Conservation (phyloP, 2,329 filamentous ascomycete genomes). For the Fusarium odoratissimum region DNA sequence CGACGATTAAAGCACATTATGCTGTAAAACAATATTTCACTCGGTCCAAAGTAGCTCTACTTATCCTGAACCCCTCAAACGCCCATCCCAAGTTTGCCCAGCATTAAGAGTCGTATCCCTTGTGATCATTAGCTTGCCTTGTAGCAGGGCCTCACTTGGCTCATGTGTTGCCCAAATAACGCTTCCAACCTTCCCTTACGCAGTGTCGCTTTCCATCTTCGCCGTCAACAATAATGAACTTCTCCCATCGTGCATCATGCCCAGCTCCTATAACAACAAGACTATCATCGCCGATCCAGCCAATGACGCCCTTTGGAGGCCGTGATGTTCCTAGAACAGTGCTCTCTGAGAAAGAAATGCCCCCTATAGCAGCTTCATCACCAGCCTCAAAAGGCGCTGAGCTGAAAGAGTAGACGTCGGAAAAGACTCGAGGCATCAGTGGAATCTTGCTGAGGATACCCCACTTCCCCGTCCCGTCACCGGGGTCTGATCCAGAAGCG, state of each 20-base stretch:
- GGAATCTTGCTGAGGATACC: constrained; percentile 86
- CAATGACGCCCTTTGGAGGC: constrained; percentile 84
- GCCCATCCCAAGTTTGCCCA: constrained; percentile 37
- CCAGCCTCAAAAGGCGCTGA: constrained; percentile 85
- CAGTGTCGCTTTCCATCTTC: constrained; percentile 75
- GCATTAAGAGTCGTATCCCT: constrained; percentile 18
- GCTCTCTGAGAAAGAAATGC: constrained; percentile 56
- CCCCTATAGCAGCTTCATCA: constrained; percentile 70
- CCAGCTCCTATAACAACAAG: constrained; percentile 84
- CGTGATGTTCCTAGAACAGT: constrained; percentile 63
- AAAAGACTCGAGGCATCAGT: constrained; percentile 86
- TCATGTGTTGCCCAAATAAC: constrained; percentile 69
- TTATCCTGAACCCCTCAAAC: constrained; percentile 36
- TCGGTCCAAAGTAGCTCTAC: constrained; percentile 19
- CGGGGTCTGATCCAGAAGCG: constrained; percentile 51
- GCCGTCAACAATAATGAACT: constrained; percentile 77
- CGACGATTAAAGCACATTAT: constrained; percentile 42
- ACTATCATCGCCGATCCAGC: constrained; percentile 82
- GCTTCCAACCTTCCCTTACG: constrained; percentile 83
- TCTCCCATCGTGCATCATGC: constrained; percentile 86
- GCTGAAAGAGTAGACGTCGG: constrained; percentile 88
- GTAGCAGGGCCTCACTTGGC: neutral
- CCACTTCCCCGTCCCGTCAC: constrained; percentile 78
- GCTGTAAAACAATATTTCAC: constrained; percentile 34
- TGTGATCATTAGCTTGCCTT: constrained; percentile 5